Evolutionary conservation across 2,329 filamentous ascomycete genomes (phyloP), one percentile per base, ranked within the genome.

Genomic region (Cordyceps militaris): DNA sequence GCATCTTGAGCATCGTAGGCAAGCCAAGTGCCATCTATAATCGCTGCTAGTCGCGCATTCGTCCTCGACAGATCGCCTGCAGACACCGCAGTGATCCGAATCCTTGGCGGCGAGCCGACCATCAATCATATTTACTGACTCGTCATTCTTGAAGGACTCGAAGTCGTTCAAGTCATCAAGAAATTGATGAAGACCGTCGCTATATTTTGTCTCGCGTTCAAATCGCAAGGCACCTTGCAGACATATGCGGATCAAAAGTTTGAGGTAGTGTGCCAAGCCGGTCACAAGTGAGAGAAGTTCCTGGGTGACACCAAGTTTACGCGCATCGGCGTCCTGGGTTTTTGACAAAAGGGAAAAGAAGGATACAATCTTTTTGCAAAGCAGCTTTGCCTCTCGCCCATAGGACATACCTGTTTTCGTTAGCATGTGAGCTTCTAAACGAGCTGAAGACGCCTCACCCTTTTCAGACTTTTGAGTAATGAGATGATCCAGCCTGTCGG

Each of bases 301-400:
- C 71, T 99, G 94, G 9, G 94, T 99, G 32, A 99, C 94, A 44
- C 94, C 94, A 43, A 97, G 83, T 69, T 97, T 94, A 59, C 90
- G 83, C 38, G 89, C 85, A n/a, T 88, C 89, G 9, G 86, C 90
- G 67, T 97, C 92, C 69, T 97, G 93, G 1, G 92, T 94, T 71
- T 96, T 96, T 6, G 93, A 96, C 9, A 99, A 79, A 19, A 99
- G 78, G 13, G 91, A 91, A 71, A 99, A 99, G 77, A 99, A 99
- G 26, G 93, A 90, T 6, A 99, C 94, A 56, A 99, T 96, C 73
- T 99, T 99, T 74, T 99, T 99, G 79, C 94, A 99, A n/a, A 99
- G 83, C 52, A 99, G 80, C 73, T 99, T 99, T n/a, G 94, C 89
- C 76, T 99, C 94, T 66, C 94, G 86, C 19, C 89, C 88, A 69